A percentile compares a stretch with the other conserved stretches of the same genome.
Conservation (phyloP, 306 rosid species). For the Lathyrus tuberosus region DNA sequence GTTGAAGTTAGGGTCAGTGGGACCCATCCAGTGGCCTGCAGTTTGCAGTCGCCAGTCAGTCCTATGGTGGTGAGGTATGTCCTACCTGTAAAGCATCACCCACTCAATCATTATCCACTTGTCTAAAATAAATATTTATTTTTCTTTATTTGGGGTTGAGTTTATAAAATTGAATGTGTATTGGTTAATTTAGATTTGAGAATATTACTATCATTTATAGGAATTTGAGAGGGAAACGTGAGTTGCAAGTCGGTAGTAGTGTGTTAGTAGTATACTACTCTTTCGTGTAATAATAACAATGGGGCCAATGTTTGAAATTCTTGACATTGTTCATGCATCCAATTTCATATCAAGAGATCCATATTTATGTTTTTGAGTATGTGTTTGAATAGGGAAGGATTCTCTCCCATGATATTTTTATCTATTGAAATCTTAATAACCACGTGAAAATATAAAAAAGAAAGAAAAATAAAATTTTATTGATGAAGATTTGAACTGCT, state of each 20-base stretch:
- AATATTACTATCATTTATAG: not conserved
- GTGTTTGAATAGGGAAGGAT: no score
- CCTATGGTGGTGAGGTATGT: not conserved
- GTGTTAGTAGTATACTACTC: not conserved
- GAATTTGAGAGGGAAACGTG: not conserved
- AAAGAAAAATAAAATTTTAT: no score
- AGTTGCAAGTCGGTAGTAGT: not conserved
- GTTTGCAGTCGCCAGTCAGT: not conserved
- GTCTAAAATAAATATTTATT: not conserved
- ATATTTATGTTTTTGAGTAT: no score
- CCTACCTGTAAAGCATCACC: constrained; percentile 8
- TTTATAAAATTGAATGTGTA: not conserved
- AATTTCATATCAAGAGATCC: not conserved
- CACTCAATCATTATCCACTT: not conserved
- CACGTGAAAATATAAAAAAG: no score
- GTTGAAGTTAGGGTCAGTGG: not conserved
- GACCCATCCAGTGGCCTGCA: not conserved
- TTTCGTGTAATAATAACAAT: not conserved
- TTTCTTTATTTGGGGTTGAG: not conserved
- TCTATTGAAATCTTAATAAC: no score
- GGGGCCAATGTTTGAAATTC: not conserved
- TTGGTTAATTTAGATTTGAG: not conserved
- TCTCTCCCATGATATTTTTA: no score
- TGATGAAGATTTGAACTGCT: no score
- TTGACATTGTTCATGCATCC: not conserved